Evolutionary conservation across 2,329 filamentous ascomycete genomes (phyloP).

Genomic region (Fusarium brevicatenulatum): DNA sequence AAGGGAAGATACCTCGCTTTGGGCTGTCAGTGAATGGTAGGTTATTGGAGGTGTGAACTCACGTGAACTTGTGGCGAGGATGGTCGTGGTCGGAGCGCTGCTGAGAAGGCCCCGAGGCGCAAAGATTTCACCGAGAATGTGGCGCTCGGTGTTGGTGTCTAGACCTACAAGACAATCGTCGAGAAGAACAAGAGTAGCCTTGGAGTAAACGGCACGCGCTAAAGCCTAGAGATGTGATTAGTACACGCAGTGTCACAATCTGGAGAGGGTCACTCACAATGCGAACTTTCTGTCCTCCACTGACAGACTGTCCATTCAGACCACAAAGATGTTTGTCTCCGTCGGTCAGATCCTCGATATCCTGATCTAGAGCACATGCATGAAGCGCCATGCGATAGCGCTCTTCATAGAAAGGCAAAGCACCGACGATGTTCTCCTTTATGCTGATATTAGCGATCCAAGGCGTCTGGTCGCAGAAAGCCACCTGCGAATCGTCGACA

Average conservation of each 20-base stretch:
- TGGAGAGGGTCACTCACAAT: background rate
- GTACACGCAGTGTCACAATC: fast-evolving
- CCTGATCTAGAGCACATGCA: background rate
- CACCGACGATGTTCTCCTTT: background rate
- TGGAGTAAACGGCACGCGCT: background rate
- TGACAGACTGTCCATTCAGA: background rate
- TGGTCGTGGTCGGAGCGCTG: background rate
- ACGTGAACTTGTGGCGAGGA: background rate
- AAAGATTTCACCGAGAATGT: background rate
- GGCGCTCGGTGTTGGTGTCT: background rate
- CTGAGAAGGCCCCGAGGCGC: background rate
- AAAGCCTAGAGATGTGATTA: background rate
- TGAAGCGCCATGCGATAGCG: background rate
- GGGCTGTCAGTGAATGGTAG: background rate
- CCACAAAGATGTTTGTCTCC: background rate
- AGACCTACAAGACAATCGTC: background rate
- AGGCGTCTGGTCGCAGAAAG: background rate
- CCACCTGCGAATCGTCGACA: background rate
- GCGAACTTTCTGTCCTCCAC: slow-evolving; percentile 1
- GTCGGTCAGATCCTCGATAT: background rate
- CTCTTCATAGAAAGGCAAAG: background rate
- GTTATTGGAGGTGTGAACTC: too few species aligned
- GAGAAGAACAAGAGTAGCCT: background rate
- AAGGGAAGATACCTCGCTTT: background rate
- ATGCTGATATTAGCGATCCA: background rate